Base-by-base conservation (phyloP, 495 filamentous ascomycete species). In the Penicillium simplicissimum region DNA sequence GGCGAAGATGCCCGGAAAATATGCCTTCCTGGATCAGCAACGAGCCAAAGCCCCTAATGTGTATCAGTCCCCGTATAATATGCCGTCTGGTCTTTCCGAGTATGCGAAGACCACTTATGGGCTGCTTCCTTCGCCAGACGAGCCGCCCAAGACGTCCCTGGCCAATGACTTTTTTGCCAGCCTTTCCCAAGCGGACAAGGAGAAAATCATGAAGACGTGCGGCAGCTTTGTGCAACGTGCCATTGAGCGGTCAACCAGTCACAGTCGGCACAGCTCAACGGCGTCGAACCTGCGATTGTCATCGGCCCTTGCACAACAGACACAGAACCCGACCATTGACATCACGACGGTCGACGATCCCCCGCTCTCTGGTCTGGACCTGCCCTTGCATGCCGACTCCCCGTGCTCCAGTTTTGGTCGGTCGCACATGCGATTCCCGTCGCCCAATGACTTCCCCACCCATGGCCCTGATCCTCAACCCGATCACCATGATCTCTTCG, bases 61-160 rank as follows among this genome's bases (percentile, higher is more conserved):
- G 21, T 81, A 81, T 56, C 77, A 74, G 63, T 81, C 78, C n/a
- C 78, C 78, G 14, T 81, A 81, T 61, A 74, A 81, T 61, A 78
- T 78, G 71, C 78, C 78, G 33, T 79, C 75, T 14, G 78, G 78
- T 1, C 74, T 81, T 34, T 78, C 76, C 5, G 75, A 79, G 52
- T 78, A 79, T 59, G 77, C 78, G 53, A 75, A 78, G 60, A 74
- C 68, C 52, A 73, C 77, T 1, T 80, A 73, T 45, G 74, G 71
- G 19, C 67, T 81, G 58, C 63, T 73, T 40, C 74, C 73, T 19
- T 68, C 70, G 21, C 69, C 74, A 19, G 75, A 74, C 4, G 74
- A 76, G 48, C 68, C 75, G 40, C 76, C 78, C 14, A 76, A 77
- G 60, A 53, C 66, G 15, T 80, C 78, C 1, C 66, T 81, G 65